These are phyloP conservation scores for Pezizomycotina sp. DNA, from an alignment of 2,329 filamentous ascomycete species.

Conservation along the genomic window DNA sequence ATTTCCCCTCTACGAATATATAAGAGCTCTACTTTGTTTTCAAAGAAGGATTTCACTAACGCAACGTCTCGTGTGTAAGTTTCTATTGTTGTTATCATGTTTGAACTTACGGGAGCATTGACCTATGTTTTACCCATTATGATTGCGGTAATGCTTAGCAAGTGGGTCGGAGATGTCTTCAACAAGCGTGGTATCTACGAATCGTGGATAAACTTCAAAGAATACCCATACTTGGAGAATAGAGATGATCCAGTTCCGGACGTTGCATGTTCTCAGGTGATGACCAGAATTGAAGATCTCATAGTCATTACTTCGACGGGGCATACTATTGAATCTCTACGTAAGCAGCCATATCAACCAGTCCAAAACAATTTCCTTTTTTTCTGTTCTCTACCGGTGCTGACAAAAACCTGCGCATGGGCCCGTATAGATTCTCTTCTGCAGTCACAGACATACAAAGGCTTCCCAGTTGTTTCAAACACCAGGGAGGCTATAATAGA, in stretches of 20 bases:
- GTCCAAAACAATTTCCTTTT: not conserved
- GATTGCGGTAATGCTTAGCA: conserved; percentile 95
- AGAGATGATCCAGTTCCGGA: conserved; percentile 71
- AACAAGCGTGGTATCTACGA: conserved; percentile 90
- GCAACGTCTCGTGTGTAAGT: conserved; percentile 38
- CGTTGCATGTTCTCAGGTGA: conserved; percentile 69
- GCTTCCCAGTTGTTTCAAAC: conserved; percentile 78
- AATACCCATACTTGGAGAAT: conserved; percentile 89
- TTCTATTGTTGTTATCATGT: conserved; percentile 98
- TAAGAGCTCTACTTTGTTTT: not conserved
- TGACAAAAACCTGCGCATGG: not conserved
- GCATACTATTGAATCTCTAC: conserved; percentile 66
- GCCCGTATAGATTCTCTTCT: conserved; percentile 39
- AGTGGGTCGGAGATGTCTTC: conserved; percentile 96
- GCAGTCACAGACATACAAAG: conserved; percentile 59
- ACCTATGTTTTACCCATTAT: conserved; percentile 97
- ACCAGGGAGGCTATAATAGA: conserved; percentile 61
- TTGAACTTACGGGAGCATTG: conserved; percentile 87
- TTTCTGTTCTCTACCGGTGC: not conserved
- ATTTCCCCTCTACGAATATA: not conserved
- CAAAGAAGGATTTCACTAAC: not conserved
- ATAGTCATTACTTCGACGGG: conserved; percentile 73
- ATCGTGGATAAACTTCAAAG: conserved; percentile 90
- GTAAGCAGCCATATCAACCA: conserved; percentile 27
- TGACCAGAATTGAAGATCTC: conserved; percentile 84